phyloP scores from a whole-genome alignment of 1,284 basidiomycete genomes.

The Hemileccinum hortonii region DNA sequence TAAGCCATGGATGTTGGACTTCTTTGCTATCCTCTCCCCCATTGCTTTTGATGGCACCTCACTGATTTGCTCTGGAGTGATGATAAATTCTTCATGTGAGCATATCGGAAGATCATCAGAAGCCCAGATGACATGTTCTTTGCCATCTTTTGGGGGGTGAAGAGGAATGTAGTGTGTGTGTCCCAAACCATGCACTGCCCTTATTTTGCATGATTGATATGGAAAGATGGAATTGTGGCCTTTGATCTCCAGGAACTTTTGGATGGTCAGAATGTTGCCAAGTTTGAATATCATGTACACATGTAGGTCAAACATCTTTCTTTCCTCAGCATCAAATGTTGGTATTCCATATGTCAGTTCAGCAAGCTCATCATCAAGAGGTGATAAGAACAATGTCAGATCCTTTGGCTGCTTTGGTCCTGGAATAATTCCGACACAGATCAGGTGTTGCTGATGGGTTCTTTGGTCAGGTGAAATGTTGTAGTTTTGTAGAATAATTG shows the following conservation, averaged over 20 bases:
- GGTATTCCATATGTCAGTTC: neutral
- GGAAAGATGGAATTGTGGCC: neutral
- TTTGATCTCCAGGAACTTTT: neutral
- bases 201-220: neutral
- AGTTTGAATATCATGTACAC: neutral
- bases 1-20: slow-evolving; percentile 24
- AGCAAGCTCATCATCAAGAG: neutral
- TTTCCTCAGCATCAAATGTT: neutral
- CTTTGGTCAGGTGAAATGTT: too few species aligned
- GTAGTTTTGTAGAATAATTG: too few species aligned
- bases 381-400: neutral
- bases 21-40: slow-evolving; percentile 9
- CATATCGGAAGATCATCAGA: too few species aligned
- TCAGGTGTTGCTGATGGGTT: too few species aligned
- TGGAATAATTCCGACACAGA: neutral
- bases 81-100: too few species aligned
- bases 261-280: neutral
- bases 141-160: neutral
- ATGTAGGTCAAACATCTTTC: neutral
- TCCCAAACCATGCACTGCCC: neutral
- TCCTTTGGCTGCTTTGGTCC: neutral
- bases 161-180: neutral
- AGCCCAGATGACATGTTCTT: too few species aligned
- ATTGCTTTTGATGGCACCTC: too few species aligned
- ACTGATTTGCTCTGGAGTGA: too few species aligned